phyloP scores from a whole-genome alignment of 2,329 filamentous ascomycete species.

The Lachnum nothofagi region DNA sequence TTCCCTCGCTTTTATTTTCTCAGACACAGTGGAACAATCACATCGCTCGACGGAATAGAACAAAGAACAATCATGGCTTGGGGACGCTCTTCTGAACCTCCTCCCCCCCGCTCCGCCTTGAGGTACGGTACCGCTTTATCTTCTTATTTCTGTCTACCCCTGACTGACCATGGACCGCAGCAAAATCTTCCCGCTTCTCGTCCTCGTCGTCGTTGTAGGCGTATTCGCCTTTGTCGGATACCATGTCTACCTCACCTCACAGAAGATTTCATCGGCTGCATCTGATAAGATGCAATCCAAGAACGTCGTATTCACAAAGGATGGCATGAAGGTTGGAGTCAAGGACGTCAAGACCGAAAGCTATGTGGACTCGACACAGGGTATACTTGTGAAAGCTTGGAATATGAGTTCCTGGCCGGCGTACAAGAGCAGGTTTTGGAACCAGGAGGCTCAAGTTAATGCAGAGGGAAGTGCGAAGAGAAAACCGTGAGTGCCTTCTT shows the following conservation, averaged over 20 bases:
- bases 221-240: slow-evolving; percentile 62
- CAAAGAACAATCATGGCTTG: slow-evolving; percentile 35
- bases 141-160: background rate
- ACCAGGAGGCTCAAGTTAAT: slow-evolving; percentile 20
- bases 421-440: slow-evolving; percentile 36
- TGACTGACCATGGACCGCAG: slow-evolving; percentile 19
- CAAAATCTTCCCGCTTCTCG: slow-evolving; percentile 60
- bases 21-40: background rate
- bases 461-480: slow-evolving; percentile 28
- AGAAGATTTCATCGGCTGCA: slow-evolving; percentile 61
- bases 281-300: slow-evolving; percentile 68
- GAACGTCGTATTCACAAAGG: slow-evolving; percentile 70
- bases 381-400: slow-evolving; percentile 62
- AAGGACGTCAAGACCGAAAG: slow-evolving; percentile 63
- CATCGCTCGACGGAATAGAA: background rate
- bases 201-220: slow-evolving; percentile 55
- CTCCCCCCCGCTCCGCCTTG: slow-evolving; percentile 31
- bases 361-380: slow-evolving; percentile 70
- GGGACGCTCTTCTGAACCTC: slow-evolving; percentile 28
- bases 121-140: slow-evolving; percentile 23
- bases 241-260: slow-evolving; percentile 64
- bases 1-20: background rate
- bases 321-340: slow-evolving; percentile 66
- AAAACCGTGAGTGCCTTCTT: slow-evolving; percentile 26
- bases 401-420: slow-evolving; percentile 42